Evolutionary conservation across 257 asterid genomes (phyloP).

Genomic region (Capsicum pubescens): DNA sequence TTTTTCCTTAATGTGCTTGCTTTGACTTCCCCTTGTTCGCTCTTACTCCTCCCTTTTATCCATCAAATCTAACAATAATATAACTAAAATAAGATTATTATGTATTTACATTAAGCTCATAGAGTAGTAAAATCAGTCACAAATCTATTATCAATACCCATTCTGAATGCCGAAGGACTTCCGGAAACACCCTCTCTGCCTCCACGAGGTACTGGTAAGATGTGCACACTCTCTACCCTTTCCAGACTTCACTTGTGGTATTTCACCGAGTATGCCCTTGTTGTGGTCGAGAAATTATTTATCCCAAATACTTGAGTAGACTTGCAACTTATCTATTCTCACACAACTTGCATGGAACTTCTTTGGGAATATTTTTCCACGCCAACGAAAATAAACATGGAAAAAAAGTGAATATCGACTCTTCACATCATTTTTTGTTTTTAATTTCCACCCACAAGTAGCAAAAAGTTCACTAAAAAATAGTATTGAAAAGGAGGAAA

Average conservation of each 20-base stretch:
- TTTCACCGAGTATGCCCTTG: no score
- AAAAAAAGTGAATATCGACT: neutral
- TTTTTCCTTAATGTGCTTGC: no score
- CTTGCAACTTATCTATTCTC: neutral
- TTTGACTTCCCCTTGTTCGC: no score
- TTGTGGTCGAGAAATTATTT: neutral
- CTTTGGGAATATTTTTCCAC: neutral
- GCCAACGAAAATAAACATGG: neutral
- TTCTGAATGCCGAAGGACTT: no score
- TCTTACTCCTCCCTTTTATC: no score
- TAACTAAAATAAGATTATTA: no score
- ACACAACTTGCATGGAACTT: neutral
- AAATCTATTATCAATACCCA: neutral
- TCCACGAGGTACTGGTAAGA: no score
- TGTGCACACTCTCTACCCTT: no score
- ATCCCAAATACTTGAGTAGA: neutral
- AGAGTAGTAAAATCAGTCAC: neutral
- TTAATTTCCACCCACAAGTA: neutral
- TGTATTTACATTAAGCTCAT: neutral
- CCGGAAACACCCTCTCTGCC: no score
- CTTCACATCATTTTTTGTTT: neutral
- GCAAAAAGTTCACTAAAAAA: neutral
- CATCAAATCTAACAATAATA: no score
- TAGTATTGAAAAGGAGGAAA: neutral
- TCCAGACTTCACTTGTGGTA: no score